Evolutionary conservation across 2,329 filamentous ascomycete genomes (phyloP).

Genomic region (Byssoonygena ceratinophila): DNA sequence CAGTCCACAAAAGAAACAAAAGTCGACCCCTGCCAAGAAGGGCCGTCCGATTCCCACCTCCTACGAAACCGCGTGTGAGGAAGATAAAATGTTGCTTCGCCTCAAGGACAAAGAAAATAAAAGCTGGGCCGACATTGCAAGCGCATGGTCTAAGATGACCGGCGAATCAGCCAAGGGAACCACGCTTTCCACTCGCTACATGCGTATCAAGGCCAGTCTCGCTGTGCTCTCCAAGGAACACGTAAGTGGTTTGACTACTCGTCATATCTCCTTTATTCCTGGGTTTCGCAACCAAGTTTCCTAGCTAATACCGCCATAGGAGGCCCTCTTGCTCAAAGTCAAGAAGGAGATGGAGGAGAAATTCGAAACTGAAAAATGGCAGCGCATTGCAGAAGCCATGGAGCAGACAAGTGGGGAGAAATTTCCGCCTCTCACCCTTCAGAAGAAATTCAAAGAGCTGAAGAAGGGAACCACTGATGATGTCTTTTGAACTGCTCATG

Average conservation of each 20-base stretch:
- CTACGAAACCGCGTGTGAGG: constrained; percentile 16
- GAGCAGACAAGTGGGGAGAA: constrained; percentile 23
- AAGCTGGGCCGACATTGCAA: constrained; percentile 23
- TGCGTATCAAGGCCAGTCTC: constrained; percentile 33
- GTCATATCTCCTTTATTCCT: background rate
- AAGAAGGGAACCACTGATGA: constrained; percentile 15
- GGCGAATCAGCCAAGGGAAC: constrained; percentile 26
- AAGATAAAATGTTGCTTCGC: constrained; percentile 23
- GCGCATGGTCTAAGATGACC: constrained; percentile 21
- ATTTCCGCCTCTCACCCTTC: constrained; percentile 27
- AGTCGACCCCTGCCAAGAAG: constrained; percentile 4
- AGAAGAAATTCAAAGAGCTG: constrained; percentile 35
- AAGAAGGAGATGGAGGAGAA: constrained; percentile 34
- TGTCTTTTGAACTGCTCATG: background rate
- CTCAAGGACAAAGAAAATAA: constrained; percentile 23
- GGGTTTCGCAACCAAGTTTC: background rate
- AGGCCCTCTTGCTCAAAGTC: constrained; percentile 24
- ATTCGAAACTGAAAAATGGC: constrained; percentile 34
- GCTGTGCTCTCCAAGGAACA: constrained; percentile 28
- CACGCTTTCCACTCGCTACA: constrained; percentile 33
- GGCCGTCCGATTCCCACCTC: constrained; percentile 20
- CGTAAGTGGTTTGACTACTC: constrained; percentile 19
- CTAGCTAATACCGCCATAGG: constrained; percentile 17
- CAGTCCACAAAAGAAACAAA: constrained; percentile 12
- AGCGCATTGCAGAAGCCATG: constrained; percentile 27